Evolutionary conservation across 306 rosid genomes (phyloP), one percentile per base, ranked within the genome.

Genomic region (Rosa multiflora): DNA sequence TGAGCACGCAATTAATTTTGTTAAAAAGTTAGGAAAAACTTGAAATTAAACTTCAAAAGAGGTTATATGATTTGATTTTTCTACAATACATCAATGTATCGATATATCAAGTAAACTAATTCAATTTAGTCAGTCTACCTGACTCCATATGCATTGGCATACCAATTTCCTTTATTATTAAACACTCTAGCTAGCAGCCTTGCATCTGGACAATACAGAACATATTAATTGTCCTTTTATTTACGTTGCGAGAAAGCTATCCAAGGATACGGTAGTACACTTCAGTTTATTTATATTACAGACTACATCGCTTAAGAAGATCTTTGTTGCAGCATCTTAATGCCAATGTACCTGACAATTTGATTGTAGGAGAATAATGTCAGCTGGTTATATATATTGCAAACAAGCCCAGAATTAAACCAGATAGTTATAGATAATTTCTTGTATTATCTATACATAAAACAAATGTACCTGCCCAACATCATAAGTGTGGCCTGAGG

Each of bases 401-500:
- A 15, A 66, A 40, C 4, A 66, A 10, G 3, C 5, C 17, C 15
- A 10, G 13, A 0, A 42, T 12, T 46, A 8, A 44, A 44, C 39
- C 23, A 12, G 2, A 47, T 3, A 6, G 48, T 29, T 71, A 51
- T 8, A 4, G 4, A 14, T 10, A 10, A 51, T 10, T 5, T 40
- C 4, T 10, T 9, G 13, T 3, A 20, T 6, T 26, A 20, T 40
- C 7, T 40, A 40, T 40, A 40, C 10, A 47, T 47, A 12, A 10
- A 48, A 48, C 17, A 48, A 4, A 48, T 5, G 17, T 12, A 48
- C 52, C 52, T 48, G 15, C 52, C 52, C 52, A 48, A 4, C 52
- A 71, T 82, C 81, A 82, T 71, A 35, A 82, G 7, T 21, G 81
- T 71, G 20, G 81, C 85, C 44, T 70, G 80, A 72, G 63, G 81